A percentile compares a stretch with the other conserved stretches of the same genome.
phyloP scores from a whole-genome alignment of 1,139 yeast genomes.

The Candida glucosophila region DNA sequence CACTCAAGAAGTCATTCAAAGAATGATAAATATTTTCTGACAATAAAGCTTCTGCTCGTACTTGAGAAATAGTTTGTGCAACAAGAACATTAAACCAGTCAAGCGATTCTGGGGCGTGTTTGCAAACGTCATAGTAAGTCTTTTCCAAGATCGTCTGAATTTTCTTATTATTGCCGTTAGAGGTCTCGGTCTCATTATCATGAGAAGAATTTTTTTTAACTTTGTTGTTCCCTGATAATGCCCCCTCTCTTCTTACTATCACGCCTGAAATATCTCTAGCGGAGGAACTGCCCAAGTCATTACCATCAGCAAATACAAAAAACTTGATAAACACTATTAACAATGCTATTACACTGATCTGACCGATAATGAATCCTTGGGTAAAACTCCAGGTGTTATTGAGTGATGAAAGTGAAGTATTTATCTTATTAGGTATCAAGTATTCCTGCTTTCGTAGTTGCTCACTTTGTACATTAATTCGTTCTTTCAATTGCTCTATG shows the following conservation, averaged over 20 bases:
- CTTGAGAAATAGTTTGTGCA: conserved; percentile 84
- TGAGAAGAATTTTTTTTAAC: conserved; percentile 6
- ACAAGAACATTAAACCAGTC: conserved; percentile 96
- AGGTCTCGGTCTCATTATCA: conserved; percentile 12
- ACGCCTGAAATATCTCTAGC: conserved; percentile 29
- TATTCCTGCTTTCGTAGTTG: conserved; percentile 22
- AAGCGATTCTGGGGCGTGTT: conserved; percentile 80
- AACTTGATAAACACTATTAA: conserved; percentile 71
- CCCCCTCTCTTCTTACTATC: conserved; percentile 26
- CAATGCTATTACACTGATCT: conserved; percentile 71
- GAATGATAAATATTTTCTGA: conserved; percentile 81
- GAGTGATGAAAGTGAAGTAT: too few relatives aligned
- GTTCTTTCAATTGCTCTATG: too few relatives aligned
- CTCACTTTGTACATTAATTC: too few relatives aligned
- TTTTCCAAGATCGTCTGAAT: conserved; percentile 61
- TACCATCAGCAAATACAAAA: conserved; percentile 77
- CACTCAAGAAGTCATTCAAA: conserved; percentile 46
- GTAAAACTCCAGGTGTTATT: conserved; percentile 53
- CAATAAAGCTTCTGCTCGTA: conserved; percentile 76
- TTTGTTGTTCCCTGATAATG: conserved; percentile 5
- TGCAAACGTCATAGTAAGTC: conserved; percentile 84
- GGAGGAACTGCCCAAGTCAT: conserved; percentile 25
- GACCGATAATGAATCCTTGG: conserved; percentile 76
- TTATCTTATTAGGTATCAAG: conserved; percentile 10
- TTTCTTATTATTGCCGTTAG: conserved; percentile 18